phyloP scores from a whole-genome alignment of 2,329 filamentous ascomycete species.

The Ascochyta pisi region DNA sequence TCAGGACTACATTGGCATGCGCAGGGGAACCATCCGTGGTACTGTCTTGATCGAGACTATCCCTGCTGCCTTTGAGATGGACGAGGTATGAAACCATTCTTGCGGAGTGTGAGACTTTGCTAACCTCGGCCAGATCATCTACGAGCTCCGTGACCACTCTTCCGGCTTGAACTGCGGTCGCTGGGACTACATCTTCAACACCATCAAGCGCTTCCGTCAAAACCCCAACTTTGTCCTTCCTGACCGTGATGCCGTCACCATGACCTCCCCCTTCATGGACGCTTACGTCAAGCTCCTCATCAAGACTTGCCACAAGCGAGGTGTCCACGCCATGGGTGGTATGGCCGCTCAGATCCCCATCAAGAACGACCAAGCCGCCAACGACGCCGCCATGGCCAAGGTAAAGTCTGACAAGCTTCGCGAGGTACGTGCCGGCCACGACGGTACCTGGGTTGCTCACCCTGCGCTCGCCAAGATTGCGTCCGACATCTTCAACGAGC shows the following conservation, averaged over 20 bases:
- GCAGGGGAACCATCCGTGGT: constrained; percentile 87
- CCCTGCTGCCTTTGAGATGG: constrained; percentile 98
- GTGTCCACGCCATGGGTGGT: constrained; percentile 98
- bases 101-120: neutral
- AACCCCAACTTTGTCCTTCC: constrained; percentile 93
- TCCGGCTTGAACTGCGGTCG: constrained; percentile 97
- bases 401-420: constrained; percentile 96
- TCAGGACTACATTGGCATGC: constrained; percentile 91
- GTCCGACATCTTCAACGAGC: constrained; percentile 91
- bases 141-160: constrained; percentile 95
- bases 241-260: constrained; percentile 88
- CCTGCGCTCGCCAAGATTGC: constrained; percentile 89
- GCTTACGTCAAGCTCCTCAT: constrained; percentile 96
- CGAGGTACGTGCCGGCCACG: constrained; percentile 92
- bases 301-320: constrained; percentile 95
- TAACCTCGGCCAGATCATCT: constrained; percentile 74
- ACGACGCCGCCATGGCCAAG: constrained; percentile 91
- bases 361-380: constrained; percentile 89
- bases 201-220: constrained; percentile 99
- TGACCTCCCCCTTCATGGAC: constrained; percentile 99
- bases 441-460: constrained; percentile 97
- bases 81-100: constrained; percentile 65
- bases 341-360: constrained; percentile 99
- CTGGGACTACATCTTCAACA: constrained; percentile 99
- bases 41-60: constrained; percentile 99